Percentiles rank a stretch among this genome's conserved stretches.
These are phyloP conservation scores for Amanita fuliginea DNA, from an alignment of 768 basidiomycete genomes.

Conservation along the genomic window DNA sequence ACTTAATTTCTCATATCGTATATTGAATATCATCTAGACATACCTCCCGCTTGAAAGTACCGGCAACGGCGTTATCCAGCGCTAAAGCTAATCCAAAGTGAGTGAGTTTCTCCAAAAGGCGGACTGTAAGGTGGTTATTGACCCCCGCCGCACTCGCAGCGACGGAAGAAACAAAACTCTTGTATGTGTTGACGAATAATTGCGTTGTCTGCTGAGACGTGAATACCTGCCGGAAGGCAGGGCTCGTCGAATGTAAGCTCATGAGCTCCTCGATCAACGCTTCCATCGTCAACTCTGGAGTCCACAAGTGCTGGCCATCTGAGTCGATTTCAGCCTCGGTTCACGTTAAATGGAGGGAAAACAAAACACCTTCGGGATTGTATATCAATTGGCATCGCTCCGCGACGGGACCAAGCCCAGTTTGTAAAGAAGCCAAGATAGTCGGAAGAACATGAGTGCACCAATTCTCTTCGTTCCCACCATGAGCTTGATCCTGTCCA, in stretches of 20 bases:
- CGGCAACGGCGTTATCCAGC: slow-evolving; percentile 48
- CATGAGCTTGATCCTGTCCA: slow-evolving; percentile 11
- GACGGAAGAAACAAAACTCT: slow-evolving; percentile 38
- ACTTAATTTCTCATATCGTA: neutral
- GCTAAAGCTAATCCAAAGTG: slow-evolving; percentile 63
- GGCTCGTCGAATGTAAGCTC: slow-evolving; percentile 50
- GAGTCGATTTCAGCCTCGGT: neutral
- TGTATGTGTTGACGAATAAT: slow-evolving; percentile 55
- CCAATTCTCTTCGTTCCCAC: slow-evolving; percentile 23
- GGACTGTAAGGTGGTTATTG: slow-evolving; percentile 28
- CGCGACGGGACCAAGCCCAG: slow-evolving; percentile 34
- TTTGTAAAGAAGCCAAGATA: slow-evolving; percentile 58
- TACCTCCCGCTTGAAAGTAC: slow-evolving; percentile 68
- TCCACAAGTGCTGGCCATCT: slow-evolving; percentile 11
- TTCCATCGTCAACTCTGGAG: slow-evolving; percentile 34
- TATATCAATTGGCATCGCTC: slow-evolving; percentile 15
- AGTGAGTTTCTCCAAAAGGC: slow-evolving; percentile 58
- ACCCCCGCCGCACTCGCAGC: slow-evolving; percentile 22
- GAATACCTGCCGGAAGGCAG: slow-evolving; percentile 64
- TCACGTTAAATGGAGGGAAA: neutral
- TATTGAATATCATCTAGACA: slow-evolving; percentile 1
- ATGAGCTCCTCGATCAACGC: slow-evolving; percentile 59
- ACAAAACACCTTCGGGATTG: slow-evolving; percentile 14
- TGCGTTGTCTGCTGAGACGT: slow-evolving; percentile 61
- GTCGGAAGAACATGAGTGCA: slow-evolving; percentile 67